A percentile compares a stretch with the other conserved stretches of the same genome.
phyloP scores from a whole-genome alignment of 1,284 basidiomycete genomes.

The Sanghuangporus weigelae region DNA sequence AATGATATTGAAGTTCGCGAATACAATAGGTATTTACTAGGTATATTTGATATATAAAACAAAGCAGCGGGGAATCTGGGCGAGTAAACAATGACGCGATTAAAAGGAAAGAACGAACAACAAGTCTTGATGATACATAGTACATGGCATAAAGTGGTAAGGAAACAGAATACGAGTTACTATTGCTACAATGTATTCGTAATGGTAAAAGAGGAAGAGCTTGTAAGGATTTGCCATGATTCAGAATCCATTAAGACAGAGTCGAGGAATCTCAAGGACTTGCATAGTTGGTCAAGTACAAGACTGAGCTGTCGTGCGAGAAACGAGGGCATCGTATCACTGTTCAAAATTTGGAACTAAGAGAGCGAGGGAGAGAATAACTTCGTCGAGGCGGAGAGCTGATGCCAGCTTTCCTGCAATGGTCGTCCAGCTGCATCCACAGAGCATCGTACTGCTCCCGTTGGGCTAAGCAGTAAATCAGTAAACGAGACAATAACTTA shows the following conservation, averaged over 20 bases:
- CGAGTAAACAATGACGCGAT: neutral
- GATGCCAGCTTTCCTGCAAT: constrained; percentile 20
- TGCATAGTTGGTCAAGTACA: too few species aligned
- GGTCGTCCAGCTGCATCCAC: constrained; percentile 19
- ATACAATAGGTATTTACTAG: neutral
- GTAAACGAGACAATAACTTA: neutral
- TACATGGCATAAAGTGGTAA: neutral
- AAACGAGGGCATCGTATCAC: neutral
- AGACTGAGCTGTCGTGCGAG: neutral
- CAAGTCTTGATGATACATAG: too few species aligned
- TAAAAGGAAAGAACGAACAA: too few species aligned
- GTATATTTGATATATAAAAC: neutral
- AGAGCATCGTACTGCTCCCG: constrained; percentile 18
- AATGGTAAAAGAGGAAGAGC: neutral
- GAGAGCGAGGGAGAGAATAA: constrained; percentile 9
- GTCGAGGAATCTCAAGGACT: too few species aligned
- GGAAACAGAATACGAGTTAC: neutral
- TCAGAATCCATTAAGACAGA: too few species aligned
- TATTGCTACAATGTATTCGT: neutral
- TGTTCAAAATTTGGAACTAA: neutral
- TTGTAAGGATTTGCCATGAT: neutral
- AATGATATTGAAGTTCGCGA: neutral
- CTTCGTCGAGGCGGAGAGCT: constrained; percentile 17
- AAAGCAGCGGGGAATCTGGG: neutral
- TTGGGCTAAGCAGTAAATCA: constrained; percentile 17